phyloP scores from a whole-genome alignment of 495 filamentous ascomycete species.

The Hypomontagnella monticulosa region DNA sequence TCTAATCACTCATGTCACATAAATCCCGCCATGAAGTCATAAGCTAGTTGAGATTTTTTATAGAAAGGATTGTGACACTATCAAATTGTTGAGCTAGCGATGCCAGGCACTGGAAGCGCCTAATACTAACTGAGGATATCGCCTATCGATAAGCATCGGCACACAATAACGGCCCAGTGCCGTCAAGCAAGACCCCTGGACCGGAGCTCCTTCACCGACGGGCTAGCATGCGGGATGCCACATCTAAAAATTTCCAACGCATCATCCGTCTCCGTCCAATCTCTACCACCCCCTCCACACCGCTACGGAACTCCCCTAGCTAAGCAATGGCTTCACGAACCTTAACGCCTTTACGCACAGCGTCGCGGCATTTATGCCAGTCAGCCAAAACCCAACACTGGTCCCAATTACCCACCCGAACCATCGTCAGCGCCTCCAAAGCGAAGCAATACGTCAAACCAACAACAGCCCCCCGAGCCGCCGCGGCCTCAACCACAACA shows the following conservation, averaged over 20 bases:
- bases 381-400: background rate
- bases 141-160: constrained; percentile 28
- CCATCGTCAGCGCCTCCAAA: constrained; percentile 29
- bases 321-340: constrained; percentile 35
- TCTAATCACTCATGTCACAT: constrained; percentile 25
- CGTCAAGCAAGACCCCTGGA: no score
- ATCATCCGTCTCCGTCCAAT: constrained; percentile 2
- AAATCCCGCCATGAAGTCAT: constrained; percentile 19
- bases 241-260: constrained; percentile 19
- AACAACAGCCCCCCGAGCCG: background rate
- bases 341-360: constrained; percentile 22
- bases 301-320: background rate
- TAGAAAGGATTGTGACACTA: background rate
- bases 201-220: background rate
- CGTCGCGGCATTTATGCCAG: background rate
- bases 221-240: background rate
- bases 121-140: background rate
- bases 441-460: constrained; percentile 14
- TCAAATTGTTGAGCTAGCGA: background rate
- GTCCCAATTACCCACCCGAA: constrained; percentile 15
- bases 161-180: background rate
- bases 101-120: background rate
- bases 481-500: background rate
- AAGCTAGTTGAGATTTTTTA: background rate
- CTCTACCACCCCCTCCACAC: background rate